Evolutionary conservation across 495 filamentous ascomycete genomes (phyloP).

Genomic region (Bacidia gigantensis): DNA sequence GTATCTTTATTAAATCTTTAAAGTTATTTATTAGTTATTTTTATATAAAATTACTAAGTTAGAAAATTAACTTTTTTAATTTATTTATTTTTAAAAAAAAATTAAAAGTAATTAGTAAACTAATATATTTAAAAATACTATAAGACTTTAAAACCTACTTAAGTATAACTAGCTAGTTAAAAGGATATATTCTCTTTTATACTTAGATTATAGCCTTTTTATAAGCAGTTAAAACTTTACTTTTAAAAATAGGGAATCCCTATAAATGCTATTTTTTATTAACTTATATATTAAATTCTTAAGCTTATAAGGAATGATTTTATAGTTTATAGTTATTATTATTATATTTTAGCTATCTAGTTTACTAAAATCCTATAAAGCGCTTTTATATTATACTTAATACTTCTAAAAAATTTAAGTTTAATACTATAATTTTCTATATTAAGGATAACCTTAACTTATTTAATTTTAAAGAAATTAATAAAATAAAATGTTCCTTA

Average conservation of each 20-base stretch:
- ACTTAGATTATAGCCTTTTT: not conserved
- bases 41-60: not conserved
- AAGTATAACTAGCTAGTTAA: not conserved
- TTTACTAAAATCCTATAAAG: slow-evolving; percentile 6
- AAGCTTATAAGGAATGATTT: not conserved
- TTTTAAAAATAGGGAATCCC: not conserved
- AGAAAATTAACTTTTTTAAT: not conserved
- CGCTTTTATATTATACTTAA: too few relatives aligned
- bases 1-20: not conserved
- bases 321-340: slow-evolving; percentile 1
- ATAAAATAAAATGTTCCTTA: too few relatives aligned
- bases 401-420: too few relatives aligned
- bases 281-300: not conserved
- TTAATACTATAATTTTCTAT: too few relatives aligned
- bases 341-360: not conserved
- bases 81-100: slow-evolving; percentile 1
- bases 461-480: too few relatives aligned
- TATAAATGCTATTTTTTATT: not conserved
- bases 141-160: not conserved
- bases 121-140: not conserved
- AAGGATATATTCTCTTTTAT: not conserved
- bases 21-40: not conserved
- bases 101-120: not conserved
- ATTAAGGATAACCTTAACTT: too few relatives aligned
- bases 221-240: not conserved